Evolutionary conservation across 2,329 filamentous ascomycete genomes (phyloP).

Genomic region (Botryotinia globosa): DNA sequence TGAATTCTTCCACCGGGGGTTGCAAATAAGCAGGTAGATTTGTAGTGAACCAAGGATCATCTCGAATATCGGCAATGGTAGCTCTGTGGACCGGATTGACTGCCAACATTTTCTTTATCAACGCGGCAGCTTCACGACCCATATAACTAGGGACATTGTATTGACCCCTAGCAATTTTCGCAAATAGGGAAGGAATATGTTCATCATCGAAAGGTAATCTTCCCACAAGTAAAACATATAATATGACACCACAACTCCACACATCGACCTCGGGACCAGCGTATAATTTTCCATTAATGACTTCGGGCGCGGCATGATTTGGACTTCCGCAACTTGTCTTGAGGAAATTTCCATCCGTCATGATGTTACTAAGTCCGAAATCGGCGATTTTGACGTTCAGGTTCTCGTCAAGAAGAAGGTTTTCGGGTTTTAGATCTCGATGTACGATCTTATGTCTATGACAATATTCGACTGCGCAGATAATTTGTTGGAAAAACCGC

Average conservation of each 20-base stretch:
- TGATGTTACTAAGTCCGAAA: constrained; percentile 98
- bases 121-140: constrained; percentile 71
- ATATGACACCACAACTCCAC: constrained; percentile 93
- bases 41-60: constrained; percentile 90
- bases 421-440: constrained; percentile 95
- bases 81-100: constrained; percentile 93
- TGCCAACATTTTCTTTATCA: constrained; percentile 92
- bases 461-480: constrained; percentile 98
- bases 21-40: constrained; percentile 84
- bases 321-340: constrained; percentile 98
- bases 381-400: constrained; percentile 99
- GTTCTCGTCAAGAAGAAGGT: constrained; percentile 88
- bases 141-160: constrained; percentile 93
- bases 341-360: constrained; percentile 98
- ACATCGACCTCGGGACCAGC: constrained; percentile 97
- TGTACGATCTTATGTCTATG: constrained; percentile 99
- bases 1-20: constrained; percentile 84
- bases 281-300: constrained; percentile 96
- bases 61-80: constrained; percentile 87
- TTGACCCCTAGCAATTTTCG: constrained; percentile 92
- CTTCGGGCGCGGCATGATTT: constrained; percentile 96
- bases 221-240: constrained; percentile 78
- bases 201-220: constrained; percentile 95
- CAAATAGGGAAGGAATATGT: constrained; percentile 94
- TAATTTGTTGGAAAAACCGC: constrained; percentile 98